Evolutionary conservation across 257 asterid genomes (phyloP), one percentile per base, ranked within the genome.

Genomic region (Nicotiana obtusifolia): DNA sequence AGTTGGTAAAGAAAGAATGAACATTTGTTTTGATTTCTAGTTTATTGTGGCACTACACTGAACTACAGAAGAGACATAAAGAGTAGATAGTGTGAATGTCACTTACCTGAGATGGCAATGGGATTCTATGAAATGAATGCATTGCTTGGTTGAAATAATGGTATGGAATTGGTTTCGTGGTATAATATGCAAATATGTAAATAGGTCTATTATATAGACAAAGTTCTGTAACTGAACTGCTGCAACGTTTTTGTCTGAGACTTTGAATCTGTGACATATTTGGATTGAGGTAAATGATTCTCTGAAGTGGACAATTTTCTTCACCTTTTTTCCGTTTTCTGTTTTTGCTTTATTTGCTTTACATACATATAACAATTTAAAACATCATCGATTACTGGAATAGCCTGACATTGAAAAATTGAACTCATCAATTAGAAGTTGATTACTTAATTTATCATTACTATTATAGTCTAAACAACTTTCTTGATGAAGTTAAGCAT

Each of bases 201-300:
- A 28, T 64, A 26, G 37, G 64, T 13, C 19, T n/a, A 41, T 41
- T 71, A 71, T 71, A 71, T 44, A 71, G 60, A 71, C 60, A 71
- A 71, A 20, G 2, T 22, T 71, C 14, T 44, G 78, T 71, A 44
- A 71, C 78, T 71, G 78, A 71, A 47, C 52, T 71, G 37, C 64
- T 7, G 28, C 26, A 59, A 59, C n/a, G 2, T 56, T 56, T 56
- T 56, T 56, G 62, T 56, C n/a, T 17, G 4, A n/a, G 44, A 64
- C 24, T 41, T 22, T 37, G 4, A 5, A 28, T 20, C 13, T 22
- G 60, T 53, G 49, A 24, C 15, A 24, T 56, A 47, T 28, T 31
- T 57, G 20, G 64, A 57, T 57, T n/a, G 67, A 71, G 31, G 60
- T 71, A 47, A 44, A 71, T 44, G 60, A 71, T 71, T 71, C 78